Conservation (phyloP, 139 green algal genomes). For the Asterochloris sp. region DNA sequence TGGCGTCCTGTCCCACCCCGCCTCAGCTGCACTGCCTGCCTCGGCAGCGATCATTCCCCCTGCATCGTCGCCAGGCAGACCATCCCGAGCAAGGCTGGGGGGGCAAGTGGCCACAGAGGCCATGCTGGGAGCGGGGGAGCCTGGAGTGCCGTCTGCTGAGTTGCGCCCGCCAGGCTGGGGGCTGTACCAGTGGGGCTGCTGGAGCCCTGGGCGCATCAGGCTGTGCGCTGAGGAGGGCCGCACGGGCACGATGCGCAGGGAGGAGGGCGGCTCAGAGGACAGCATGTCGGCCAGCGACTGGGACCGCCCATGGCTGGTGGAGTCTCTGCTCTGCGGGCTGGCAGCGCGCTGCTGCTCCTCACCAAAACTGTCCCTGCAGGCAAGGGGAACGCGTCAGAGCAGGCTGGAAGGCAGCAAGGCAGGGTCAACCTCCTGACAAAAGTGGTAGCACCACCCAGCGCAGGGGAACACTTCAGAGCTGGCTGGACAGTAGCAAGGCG, state of each 20-base stretch:
- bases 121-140: not conserved
- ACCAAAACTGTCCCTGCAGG: too few species aligned
- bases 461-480: too few species aligned
- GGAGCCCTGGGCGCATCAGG: not conserved
- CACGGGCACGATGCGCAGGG: not conserved
- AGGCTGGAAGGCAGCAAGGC: too few species aligned
- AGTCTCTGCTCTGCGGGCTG: too few species aligned
- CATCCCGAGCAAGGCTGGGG: not conserved
- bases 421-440: too few species aligned
- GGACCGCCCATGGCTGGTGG: not conserved
- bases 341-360: too few species aligned
- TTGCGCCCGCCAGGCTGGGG: not conserved
- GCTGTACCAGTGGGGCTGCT: not conserved
- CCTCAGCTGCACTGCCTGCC: not conserved
- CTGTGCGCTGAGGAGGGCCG: not conserved
- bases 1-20: not conserved
- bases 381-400: too few species aligned
- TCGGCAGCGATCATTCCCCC: not conserved
- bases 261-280: not conserved
- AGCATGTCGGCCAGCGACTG: not conserved
- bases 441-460: too few species aligned
- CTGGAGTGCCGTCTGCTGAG: too few species aligned
- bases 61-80: not conserved
- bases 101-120: slow-evolving; percentile 8
- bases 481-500: too few species aligned